These are phyloP conservation scores for Zoysia matrella DNA, from an alignment of 202 grass and related monocot species.

Conservation along the genomic window DNA sequence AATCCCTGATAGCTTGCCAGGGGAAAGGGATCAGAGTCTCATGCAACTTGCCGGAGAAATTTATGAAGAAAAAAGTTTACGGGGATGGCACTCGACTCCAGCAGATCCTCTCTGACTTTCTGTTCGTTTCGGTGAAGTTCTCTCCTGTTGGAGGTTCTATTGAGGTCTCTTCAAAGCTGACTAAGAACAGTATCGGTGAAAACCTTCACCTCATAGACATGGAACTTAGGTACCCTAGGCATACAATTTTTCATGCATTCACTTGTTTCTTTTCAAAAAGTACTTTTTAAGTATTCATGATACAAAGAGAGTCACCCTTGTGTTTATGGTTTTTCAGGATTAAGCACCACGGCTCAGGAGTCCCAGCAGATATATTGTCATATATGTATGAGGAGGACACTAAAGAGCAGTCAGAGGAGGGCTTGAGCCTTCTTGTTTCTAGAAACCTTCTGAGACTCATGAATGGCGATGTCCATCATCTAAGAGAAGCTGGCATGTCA, in stretches of 20 bases:
- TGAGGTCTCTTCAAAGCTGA: constrained; percentile 62
- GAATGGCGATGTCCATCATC: constrained; percentile 81
- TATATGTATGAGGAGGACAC: constrained; percentile 76
- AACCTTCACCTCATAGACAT: constrained; percentile 81
- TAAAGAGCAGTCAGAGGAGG: constrained; percentile 65
- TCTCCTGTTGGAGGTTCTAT: constrained; percentile 80
- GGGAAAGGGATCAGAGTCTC: constrained; percentile 79
- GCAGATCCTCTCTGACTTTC: constrained; percentile 87
- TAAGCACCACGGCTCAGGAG: constrained; percentile 64
- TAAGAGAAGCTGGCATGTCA: constrained; percentile 73
- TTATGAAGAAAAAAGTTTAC: constrained; percentile 73
- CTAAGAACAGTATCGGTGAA: constrained; percentile 73
- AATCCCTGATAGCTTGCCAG: constrained; percentile 74
- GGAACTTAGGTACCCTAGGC: constrained; percentile 64
- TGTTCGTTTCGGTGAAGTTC: constrained; percentile 79
- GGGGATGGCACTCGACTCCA: constrained; percentile 84
- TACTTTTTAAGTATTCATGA: not conserved
- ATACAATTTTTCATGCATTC: not conserved
- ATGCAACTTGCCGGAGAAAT: constrained; percentile 61
- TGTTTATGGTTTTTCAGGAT: constrained; percentile 61
- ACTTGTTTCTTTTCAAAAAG: constrained; percentile 20
- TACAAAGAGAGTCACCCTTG: not conserved
- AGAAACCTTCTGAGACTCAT: constrained; percentile 87
- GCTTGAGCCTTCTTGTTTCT: constrained; percentile 73
- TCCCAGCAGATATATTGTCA: constrained; percentile 65